Conservation (phyloP, 163 green algal species). For the Scenedesmus sp. region DNA sequence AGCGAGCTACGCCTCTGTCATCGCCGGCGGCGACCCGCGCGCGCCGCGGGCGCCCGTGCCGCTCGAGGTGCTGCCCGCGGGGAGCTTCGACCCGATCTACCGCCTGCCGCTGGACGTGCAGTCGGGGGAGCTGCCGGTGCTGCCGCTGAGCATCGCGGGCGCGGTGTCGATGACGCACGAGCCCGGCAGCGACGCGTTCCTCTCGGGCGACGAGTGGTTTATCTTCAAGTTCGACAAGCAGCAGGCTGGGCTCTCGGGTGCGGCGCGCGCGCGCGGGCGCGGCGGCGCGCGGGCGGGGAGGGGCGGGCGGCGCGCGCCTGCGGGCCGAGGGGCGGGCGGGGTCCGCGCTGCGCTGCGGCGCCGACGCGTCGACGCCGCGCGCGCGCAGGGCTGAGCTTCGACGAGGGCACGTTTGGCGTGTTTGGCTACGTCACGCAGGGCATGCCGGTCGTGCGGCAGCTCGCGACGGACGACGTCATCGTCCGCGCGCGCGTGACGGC, state of each 20-base stretch:
- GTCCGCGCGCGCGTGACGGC: conserved; percentile 57
- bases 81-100: conserved; percentile 92
- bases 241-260: conserved; percentile 59
- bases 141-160: conserved; percentile 94
- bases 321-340: too few species aligned
- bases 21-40: conserved; percentile 14
- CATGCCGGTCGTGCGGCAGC: conserved; percentile 49
- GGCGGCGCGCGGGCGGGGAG: too few species aligned
- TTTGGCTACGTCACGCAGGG: conserved; percentile 92
- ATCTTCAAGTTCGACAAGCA: conserved; percentile 86
- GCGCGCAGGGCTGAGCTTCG: conserved; percentile 91
- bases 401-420: conserved; percentile 94
- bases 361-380: too few species aligned
- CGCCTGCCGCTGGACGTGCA: conserved; percentile 44
- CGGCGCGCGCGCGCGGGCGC: too few species aligned
- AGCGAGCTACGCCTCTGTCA: conserved; percentile 51
- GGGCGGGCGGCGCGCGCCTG: too few species aligned
- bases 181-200: conserved; percentile 56
- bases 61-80: conserved; percentile 87
- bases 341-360: too few species aligned
- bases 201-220: conserved; percentile 84
- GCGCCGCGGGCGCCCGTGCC: conserved; percentile 65
- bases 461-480: conserved; percentile 73
- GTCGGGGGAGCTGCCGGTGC: conserved; percentile 86
- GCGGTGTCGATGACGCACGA: conserved; percentile 83